Evolutionary conservation across 441 rosid genomes (phyloP).

Genomic region (Populus tomentosa): DNA sequence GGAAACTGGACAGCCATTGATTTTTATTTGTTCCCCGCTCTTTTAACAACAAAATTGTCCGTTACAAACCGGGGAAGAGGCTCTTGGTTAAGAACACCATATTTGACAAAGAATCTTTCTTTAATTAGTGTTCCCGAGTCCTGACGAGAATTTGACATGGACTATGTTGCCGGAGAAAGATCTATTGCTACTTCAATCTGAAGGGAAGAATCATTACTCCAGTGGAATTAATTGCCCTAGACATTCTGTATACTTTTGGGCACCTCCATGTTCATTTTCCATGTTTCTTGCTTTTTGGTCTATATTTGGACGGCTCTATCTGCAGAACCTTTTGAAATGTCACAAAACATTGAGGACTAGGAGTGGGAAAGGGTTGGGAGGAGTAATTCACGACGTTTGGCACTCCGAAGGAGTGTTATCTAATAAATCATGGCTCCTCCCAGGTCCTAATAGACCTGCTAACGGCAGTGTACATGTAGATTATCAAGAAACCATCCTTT

Average conservation of each 20-base stretch:
- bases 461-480: conserved; percentile 8
- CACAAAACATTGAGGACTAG: not conserved
- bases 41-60: no score
- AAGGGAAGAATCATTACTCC: not conserved
- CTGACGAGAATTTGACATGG: not conserved
- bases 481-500: conserved; percentile 35
- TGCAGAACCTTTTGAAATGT: conserved; percentile 6
- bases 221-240: not conserved
- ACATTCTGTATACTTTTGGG: not conserved
- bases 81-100: not conserved
- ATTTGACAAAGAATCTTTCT: not conserved
- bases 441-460: conserved; percentile 20
- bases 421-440: conserved; percentile 19
- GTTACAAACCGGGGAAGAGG: not conserved
- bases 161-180: no score
- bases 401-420: conserved; percentile 9
- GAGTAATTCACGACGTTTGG: not conserved
- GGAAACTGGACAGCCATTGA: no score
- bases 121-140: not conserved
- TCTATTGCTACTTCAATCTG: not conserved
- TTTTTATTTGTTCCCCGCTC: no score
- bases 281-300: not conserved
- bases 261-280: not conserved
- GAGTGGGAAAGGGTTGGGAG: not conserved
- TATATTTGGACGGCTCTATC: not conserved